phyloP scores from a whole-genome alignment of 2,329 filamentous ascomycete genomes.

The Myrmaecium sp. region DNA sequence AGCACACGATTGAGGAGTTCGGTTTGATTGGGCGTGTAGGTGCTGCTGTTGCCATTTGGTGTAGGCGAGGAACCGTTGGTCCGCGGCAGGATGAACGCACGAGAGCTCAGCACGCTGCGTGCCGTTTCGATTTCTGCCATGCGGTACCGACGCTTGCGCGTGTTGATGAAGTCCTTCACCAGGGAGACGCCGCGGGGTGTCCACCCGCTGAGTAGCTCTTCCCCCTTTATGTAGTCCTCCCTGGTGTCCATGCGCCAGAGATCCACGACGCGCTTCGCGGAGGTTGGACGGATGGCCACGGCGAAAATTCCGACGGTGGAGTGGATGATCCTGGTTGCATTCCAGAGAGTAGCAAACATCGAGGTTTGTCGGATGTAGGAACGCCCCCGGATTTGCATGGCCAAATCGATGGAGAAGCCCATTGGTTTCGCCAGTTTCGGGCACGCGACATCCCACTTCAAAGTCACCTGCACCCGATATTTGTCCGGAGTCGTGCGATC shows the following conservation, averaged over 20 bases:
- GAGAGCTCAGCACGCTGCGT: conserved; percentile 46
- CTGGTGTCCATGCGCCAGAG: conserved; percentile 93
- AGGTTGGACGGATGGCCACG: conserved; percentile 67
- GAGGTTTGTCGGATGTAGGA: conserved; percentile 74
- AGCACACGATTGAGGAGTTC: conserved; percentile 36
- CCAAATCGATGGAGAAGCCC: conserved; percentile 66
- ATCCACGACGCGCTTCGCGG: conserved; percentile 81
- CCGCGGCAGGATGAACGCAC: conserved; percentile 12
- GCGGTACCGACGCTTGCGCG: conserved; percentile 56
- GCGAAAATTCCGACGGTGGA: conserved; percentile 79
- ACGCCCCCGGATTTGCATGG: conserved; percentile 68
- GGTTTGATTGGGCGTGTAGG: conserved; percentile 17
- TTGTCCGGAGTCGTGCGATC: conserved; percentile 87
- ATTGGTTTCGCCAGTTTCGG: conserved; percentile 76
- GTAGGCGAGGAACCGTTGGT: conserved; percentile 5
- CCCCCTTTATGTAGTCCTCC: conserved; percentile 90
- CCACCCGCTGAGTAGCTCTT: conserved; percentile 75
- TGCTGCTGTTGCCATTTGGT: conserved; percentile 6
- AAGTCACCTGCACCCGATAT: conserved; percentile 72
- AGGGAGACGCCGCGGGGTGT: conserved; percentile 76
- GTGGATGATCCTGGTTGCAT: conserved; percentile 68
- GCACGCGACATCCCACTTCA: conserved; percentile 75
- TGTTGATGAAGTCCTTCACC: conserved; percentile 69
- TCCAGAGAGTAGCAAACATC: conserved; percentile 76
- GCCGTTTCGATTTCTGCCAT: conserved; percentile 66